phyloP scores from a whole-genome alignment of 306 rosid species.

The Cicer pinnatifidum region DNA sequence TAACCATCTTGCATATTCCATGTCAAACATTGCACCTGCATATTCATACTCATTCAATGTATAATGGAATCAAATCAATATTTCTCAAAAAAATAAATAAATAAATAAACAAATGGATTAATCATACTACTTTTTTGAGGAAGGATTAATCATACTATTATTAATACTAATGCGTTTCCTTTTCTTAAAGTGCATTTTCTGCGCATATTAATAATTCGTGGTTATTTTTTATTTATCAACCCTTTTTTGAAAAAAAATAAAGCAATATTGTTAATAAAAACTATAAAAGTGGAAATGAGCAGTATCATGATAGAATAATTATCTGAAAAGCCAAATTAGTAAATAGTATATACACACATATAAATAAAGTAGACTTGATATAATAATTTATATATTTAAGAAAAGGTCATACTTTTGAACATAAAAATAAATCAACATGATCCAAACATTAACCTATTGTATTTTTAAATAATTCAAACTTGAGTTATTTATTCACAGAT shows the following conservation, averaged over 20 bases:
- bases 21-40: conserved; percentile 74
- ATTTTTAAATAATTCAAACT: conserved; percentile 35
- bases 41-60: too few relatives aligned
- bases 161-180: conserved; percentile 10
- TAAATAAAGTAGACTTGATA: conserved; percentile 22
- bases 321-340: conserved; percentile 43
- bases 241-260: neutral
- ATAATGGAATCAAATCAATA: too few relatives aligned
- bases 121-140: too few relatives aligned
- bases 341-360: too few relatives aligned
- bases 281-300: conserved; percentile 23
- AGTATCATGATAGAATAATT: conserved; percentile 46
- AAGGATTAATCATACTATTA: conserved; percentile 4
- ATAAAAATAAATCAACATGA: conserved; percentile 28
- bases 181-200: conserved; percentile 36
- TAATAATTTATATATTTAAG: neutral
- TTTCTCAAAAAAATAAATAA: too few relatives aligned
- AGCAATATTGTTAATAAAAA: neutral
- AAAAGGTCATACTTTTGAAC: conserved; percentile 45
- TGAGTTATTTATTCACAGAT: conserved; percentile 33
- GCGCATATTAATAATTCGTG: neutral
- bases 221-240: neutral
- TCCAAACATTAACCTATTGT: conserved; percentile 26
- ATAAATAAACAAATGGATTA: too few relatives aligned
- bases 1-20: conserved; percentile 90